Evolutionary conservation across 805 yeast species (phyloP).

Genomic region (Yarrowia yakushimensis): DNA sequence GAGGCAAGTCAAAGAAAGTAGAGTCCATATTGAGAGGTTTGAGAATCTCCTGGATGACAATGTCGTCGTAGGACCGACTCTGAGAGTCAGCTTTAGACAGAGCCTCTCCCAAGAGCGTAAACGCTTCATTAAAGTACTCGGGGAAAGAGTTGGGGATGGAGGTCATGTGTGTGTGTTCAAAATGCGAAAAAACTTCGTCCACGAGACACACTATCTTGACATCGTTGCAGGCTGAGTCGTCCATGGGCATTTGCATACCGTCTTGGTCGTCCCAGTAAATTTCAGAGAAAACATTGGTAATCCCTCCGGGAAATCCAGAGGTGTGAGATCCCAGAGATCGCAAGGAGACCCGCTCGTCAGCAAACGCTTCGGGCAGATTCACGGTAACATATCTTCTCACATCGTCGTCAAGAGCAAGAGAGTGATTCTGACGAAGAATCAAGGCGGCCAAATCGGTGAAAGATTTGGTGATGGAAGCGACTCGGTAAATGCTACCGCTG

Average conservation of each 20-base stretch:
- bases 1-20: not conserved
- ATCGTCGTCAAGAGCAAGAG: not conserved
- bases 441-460: slow-evolving; percentile 3
- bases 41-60: not conserved
- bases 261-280: slow-evolving; percentile 1
- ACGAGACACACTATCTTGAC: not conserved
- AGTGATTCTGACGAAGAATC: not conserved
- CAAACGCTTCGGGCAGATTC: not conserved
- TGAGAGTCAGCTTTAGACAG: not conserved
- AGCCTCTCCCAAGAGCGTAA: not conserved
- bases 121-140: slow-evolving; percentile 12
- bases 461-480: not conserved
- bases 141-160: slow-evolving; percentile 11
- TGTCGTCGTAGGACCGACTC: not conserved
- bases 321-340: slow-evolving; percentile 5
- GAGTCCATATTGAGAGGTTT: not conserved
- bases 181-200: not conserved
- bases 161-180: not conserved
- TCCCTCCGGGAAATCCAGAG: slow-evolving; percentile 4
- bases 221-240: not conserved
- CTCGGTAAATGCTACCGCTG: not conserved
- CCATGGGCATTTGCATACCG: not conserved
- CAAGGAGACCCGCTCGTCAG: not conserved
- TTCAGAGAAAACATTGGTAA: not conserved
- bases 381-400: not conserved